Percentiles rank a stretch among this genome's conserved stretches.
Conservation (phyloP, 257 asterid genomes). For the Lycium ferocissimum region DNA sequence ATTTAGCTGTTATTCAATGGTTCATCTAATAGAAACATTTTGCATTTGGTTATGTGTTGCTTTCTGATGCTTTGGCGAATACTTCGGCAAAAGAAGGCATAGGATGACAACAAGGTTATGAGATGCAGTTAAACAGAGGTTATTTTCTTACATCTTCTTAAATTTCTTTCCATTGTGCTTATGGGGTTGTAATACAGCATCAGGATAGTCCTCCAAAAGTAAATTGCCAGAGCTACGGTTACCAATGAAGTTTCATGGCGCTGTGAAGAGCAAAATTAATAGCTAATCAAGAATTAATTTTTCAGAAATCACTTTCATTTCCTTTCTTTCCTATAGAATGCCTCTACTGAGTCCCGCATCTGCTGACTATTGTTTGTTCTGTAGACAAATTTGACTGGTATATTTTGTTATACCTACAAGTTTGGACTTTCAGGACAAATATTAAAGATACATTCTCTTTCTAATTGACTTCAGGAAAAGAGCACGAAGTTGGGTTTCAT, state of each 20-base stretch:
- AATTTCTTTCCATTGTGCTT: too few relatives aligned
- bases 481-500: not conserved
- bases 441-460: not conserved
- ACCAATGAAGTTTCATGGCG: conserved; percentile 92
- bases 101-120: too few relatives aligned
- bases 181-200: conserved; percentile 35
- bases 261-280: conserved; percentile 83
- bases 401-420: conserved; percentile 76
- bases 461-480: too few relatives aligned
- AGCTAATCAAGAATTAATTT: conserved; percentile 77
- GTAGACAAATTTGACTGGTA: conserved; percentile 82
- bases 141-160: too few relatives aligned
- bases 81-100: too few relatives aligned
- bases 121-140: too few relatives aligned
- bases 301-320: conserved; percentile 64
- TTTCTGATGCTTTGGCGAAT: too few relatives aligned
- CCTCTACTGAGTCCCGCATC: conserved; percentile 81
- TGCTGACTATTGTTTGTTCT: conserved; percentile 80
- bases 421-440: not conserved
- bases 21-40: too few relatives aligned
- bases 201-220: conserved; percentile 74
- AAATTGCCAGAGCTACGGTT: conserved; percentile 77
- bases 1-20: too few relatives aligned
- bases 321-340: conserved; percentile 53
- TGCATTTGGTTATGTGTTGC: too few relatives aligned